phyloP scores from a whole-genome alignment of 73 alveolate genomes.

The Paramecium biaurelia region DNA sequence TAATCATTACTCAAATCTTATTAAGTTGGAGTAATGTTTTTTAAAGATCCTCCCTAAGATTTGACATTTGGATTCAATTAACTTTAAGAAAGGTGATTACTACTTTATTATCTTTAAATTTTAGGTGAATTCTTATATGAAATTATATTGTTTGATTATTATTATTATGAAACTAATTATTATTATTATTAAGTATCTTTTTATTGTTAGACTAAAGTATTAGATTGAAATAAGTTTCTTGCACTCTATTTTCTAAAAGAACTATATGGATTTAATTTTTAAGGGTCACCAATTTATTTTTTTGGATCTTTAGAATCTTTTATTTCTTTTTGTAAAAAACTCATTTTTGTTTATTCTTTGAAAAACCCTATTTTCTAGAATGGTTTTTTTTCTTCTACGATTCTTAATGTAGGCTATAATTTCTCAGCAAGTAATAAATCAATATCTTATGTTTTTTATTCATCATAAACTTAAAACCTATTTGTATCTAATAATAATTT shows the following conservation, averaged over 20 bases:
- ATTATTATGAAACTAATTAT: not conserved
- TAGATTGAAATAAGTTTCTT: not conserved
- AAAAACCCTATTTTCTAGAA: not conserved
- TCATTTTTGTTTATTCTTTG: not conserved
- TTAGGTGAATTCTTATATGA: not conserved
- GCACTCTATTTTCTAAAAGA: slow-evolving; percentile 16
- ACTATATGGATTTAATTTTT: not conserved
- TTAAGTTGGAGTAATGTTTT: not conserved
- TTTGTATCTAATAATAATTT: slow-evolving; percentile 15
- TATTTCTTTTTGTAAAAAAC: not conserved
- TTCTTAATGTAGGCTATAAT: not conserved
- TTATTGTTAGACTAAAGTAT: not conserved
- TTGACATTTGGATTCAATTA: not conserved
- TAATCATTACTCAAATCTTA: slow-evolving; percentile 1
- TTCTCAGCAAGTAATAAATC: not conserved
- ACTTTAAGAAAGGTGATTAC: not conserved
- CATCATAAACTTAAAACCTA: slow-evolving; percentile 10
- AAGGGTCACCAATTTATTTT: not conserved
- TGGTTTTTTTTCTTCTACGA: not conserved
- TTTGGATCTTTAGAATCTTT: not conserved
- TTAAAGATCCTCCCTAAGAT: not conserved
- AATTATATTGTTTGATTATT: not conserved
- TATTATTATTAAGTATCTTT: not conserved
- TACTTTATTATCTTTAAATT: not conserved
- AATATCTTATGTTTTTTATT: not conserved